A percentile compares a stretch with the other conserved stretches of the same genome.
These are phyloP conservation scores for Dactylellina drechsleri DNA, from an alignment of 2,329 filamentous ascomycete genomes.

Conservation along the genomic window DNA sequence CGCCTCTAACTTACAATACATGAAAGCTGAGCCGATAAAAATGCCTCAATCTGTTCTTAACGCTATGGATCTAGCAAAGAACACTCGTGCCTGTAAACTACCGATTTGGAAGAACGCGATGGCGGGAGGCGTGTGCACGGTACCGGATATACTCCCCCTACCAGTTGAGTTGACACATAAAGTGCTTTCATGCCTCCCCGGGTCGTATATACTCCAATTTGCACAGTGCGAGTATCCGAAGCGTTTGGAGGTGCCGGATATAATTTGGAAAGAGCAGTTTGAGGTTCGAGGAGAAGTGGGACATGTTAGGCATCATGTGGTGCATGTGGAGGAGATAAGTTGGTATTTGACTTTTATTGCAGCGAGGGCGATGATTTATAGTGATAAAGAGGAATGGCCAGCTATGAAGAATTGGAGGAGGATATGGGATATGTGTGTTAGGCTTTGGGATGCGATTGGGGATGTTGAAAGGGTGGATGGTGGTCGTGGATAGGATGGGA, in stretches of 20 bases:
- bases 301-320: background rate
- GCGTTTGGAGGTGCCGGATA: constrained; percentile 28
- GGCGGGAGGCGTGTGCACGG: background rate
- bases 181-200: constrained; percentile 15
- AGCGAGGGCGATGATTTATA: background rate
- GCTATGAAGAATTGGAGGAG: constrained; percentile 11
- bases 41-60: no score
- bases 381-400: background rate
- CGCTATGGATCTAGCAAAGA: no score
- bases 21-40: no score
- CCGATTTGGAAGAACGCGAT: background rate
- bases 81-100: background rate
- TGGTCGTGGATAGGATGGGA: no score
- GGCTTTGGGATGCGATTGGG: constrained; percentile 19
- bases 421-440: constrained; percentile 25
- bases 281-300: constrained; percentile 4
- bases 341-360: constrained; percentile 20
- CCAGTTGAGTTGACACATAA: constrained; percentile 23
- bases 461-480: background rate
- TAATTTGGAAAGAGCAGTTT: constrained; percentile 30
- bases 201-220: constrained; percentile 2
- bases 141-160: constrained; percentile 15
- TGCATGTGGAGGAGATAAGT: background rate
- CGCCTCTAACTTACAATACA: no score
- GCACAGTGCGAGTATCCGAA: background rate